A percentile compares a stretch with the other conserved stretches of the same genome.
These are phyloP conservation scores for Tricholoma bakamatsutake DNA, from an alignment of 768 basidiomycete species.

Conservation along the genomic window DNA sequence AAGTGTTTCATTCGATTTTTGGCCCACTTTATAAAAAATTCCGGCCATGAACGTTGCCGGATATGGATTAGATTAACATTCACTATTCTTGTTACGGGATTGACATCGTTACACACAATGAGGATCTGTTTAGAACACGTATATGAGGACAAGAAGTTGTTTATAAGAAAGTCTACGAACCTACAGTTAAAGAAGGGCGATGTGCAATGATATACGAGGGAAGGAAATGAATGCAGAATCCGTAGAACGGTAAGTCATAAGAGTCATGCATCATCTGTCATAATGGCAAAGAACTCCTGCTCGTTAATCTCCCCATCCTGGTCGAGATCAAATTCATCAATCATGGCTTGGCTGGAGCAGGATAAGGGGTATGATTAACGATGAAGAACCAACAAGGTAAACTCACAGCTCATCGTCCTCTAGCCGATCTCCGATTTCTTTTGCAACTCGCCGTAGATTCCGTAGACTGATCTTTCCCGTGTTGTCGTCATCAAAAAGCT, in stretches of 20 bases:
- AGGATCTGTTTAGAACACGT: not conserved
- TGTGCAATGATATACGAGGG: not conserved
- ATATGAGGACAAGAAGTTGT: not conserved
- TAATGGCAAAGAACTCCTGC: constrained; percentile 94
- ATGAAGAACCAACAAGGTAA: not conserved
- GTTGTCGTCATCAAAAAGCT: constrained; percentile 93
- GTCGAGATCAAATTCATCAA: constrained; percentile 99
- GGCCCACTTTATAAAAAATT: not conserved
- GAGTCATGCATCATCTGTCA: constrained; percentile 82
- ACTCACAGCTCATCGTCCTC: constrained; percentile 96
- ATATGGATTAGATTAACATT: not conserved
- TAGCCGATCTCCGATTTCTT: constrained; percentile 91
- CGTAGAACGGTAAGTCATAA: not conserved
- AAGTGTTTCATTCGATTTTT: too few species aligned
- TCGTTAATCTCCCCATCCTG: constrained; percentile 97
- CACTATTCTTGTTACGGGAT: not conserved
- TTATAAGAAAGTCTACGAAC: not conserved
- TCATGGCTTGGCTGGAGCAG: constrained; percentile 89
- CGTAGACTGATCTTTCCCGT: constrained; percentile 91
- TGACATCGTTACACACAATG: not conserved
- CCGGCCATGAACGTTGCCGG: not conserved
- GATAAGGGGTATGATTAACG: not conserved
- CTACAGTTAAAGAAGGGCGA: not conserved
- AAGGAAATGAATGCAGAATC: not conserved
- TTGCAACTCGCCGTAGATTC: constrained; percentile 89